Evolutionary conservation across 2,329 filamentous ascomycete genomes (phyloP), one percentile per base, ranked within the genome.

Genomic region (Didymella pinodella): DNA sequence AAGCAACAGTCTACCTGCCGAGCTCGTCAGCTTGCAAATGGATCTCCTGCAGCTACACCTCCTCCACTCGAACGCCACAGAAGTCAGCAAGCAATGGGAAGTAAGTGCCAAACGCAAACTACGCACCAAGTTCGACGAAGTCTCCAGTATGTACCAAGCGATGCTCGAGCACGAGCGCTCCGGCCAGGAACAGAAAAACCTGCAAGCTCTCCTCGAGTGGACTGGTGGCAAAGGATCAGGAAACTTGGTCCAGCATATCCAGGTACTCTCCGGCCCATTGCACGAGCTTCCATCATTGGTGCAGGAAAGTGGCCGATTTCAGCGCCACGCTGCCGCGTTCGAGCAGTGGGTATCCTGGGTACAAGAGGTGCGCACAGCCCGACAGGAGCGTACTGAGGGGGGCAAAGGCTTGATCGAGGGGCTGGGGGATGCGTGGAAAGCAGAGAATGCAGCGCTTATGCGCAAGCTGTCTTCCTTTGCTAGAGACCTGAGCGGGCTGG

Each of bases 41-140:
- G 72, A 77, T 57, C 63, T 79, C 14, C 66, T 79, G 6, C 77
- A 79, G 53, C 65, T 79, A 3, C 71, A 77, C 54, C 54, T 78
- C 10, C 53, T 79, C 16, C 76, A 78, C 50, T 61, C 68, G 47
- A 50, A 65, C 7, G 70, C 71, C 11, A 61, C 61, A 36, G 49
- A 65, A 8, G 65, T 68, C 14, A 64, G 49, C 36, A 68, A 48
- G 25, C 57, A 65, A 25, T 79, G 77, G 76, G 69, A 76, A 43
- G 40, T 60, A 11, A 77, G 70, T 49, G 76, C 75, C 18, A 70
- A 74, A 50, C 58, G 61, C 18, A 62, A 26, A 22, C 63, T 79
- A 10, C 69, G 66, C 32, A 50, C 54, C 3, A 74, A 72, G 28
- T 79, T 79, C 47, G 71, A 76, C 22, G 73, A 77, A 53, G 76